Evolutionary conservation across 345 rosid genomes (phyloP), one percentile per base, ranked within the genome.

Genomic region (Dipteronia sinensis): DNA sequence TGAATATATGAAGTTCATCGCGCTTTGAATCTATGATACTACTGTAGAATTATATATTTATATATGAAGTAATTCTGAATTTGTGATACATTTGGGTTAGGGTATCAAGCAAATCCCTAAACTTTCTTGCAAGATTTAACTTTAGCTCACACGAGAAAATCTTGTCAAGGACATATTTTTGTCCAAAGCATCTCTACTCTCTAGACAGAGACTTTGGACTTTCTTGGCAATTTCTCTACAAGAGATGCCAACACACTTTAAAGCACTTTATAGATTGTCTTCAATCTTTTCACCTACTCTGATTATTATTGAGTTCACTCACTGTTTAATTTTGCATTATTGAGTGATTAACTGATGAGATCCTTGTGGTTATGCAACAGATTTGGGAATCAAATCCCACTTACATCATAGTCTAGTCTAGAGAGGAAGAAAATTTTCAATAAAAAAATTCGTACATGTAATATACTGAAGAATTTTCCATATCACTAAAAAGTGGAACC

Each of bases 271-370:
- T 27, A 10, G 64, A 51, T 64, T 65, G 7, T 9, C 53, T 75
- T n/a, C 63, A 66, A 75, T 51, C 65, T 27, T 47, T 49, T 74
- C 63, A 74, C 77, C 62, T 25, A 65, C n/a, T 27, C 29, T 46
- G 3, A 53, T 75, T n/a, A 1, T 46, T n/a, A 47, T 46, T 0
- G 61, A 10, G 46, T 25, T 75, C 51, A 51, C 20, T 3, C 29
- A 65, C 64, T 31, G 58, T 74, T 75, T 3, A n/a, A 12, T 31
- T 49, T 25, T 51, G 23, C 42, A 61, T 59, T 65, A 70, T 70
- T 49, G 17, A 47, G 73, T 49, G 40, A 49, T 65, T 65, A 65
- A 31, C 6, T 4, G 0, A 31, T 31, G 38, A 31, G 38, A 31
- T 31, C 38, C 38, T 4, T 34, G 38, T 34, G 38, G 38, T 34